Base-by-base conservation (phyloP, 1,139 yeast species). In the Candida dubliniensis region DNA sequence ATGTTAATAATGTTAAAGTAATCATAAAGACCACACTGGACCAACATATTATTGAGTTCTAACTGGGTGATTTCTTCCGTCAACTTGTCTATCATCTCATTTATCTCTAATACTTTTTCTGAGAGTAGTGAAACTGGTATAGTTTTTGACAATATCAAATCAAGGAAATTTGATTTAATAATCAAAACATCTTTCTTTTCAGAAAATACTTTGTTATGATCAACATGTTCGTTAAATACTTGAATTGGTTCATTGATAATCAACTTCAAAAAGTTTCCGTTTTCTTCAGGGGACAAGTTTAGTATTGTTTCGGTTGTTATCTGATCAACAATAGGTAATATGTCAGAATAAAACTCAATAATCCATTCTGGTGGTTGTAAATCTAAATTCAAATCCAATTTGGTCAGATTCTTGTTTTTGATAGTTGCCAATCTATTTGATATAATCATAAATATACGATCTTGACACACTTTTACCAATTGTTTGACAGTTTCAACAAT, bases 351-450 rank as follows among this genome's bases (percentile, higher is more conserved):
- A 54, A 79, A 81, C 7, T 79, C 82, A 40, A 78, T 69, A 12
- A 85, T 62, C 95, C 93, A 86, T 50, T 84, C 89, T 0, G 93
- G 91, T 8, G 89, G 79, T 48, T 83, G 76, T 39, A 84, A 66
- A 42, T 80, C 83, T 35, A 68, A 67, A 47, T 69, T 65, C 49
- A 60, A 59, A 36, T 74, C 78, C 30, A 73, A 54, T 46, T 71
- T 71, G 2, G 79, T 72, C 54, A 65, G 66, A 44, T 71, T 69
- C 36, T 72, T 67, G 18, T 62, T 59, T 37, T 60, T 60, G n/a
- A 76, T 64, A 1, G 76, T 67, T 27, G 71, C 67, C 34, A 80
- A 59, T 43, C 69, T 69, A 42, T 69, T 67, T 7, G 66, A 64
- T 4, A 80, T 55, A 8, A 77, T 60, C 37, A 58, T 66, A 9